Evolutionary conservation across 2,329 filamentous ascomycete genomes (phyloP), one percentile per base, ranked within the genome.

Genomic region (Aspergillus bombycis): DNA sequence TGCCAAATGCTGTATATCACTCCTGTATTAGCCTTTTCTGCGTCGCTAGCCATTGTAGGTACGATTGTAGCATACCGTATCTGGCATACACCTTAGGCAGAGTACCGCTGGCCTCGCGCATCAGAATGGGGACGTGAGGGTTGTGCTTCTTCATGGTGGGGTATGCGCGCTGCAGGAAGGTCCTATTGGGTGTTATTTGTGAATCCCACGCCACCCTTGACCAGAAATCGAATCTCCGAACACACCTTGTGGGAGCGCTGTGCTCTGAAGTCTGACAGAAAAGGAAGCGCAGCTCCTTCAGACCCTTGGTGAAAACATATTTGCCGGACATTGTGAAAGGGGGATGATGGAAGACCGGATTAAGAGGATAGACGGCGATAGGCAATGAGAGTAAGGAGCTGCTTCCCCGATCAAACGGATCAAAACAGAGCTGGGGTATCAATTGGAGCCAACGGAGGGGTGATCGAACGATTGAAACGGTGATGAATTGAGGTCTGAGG

Each of bases 91-190:
- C 88, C 79, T 88, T 91, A 68, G 95, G 94, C 77, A 91, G 83
- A 60, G 92, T 92, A 75, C 92, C 93, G 71, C 88, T 83, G 59
- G 94, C 95, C 84, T 98, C 95, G 77, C 95, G 92, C 75, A 99
- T 89, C 84, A 99, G 85, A 81, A 99, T 98, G 60, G 95, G 95
- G 56, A 87, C 94, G 80, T 91, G 84, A 62, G 95, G 95, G 84
- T 99, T 99, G 86, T 94, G 92, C 86, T 96, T 96, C 89, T 99
- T 99, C 94, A 99, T 98, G 65, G 92, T 95, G 54, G 95, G 95
- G 81, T 99, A 99, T 70, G 93, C 89, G 78, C 92, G 89, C 69
- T 90, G 90, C 70, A 99, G 86, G 82, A 99, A 99, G 34, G 91
- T 89, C 79, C 95, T 97, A 58, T 1, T 46, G 11, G 36, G 28